Evolutionary conservation across 208 protist genomes (phyloP).

Genomic region (Crithidia bombi): DNA sequence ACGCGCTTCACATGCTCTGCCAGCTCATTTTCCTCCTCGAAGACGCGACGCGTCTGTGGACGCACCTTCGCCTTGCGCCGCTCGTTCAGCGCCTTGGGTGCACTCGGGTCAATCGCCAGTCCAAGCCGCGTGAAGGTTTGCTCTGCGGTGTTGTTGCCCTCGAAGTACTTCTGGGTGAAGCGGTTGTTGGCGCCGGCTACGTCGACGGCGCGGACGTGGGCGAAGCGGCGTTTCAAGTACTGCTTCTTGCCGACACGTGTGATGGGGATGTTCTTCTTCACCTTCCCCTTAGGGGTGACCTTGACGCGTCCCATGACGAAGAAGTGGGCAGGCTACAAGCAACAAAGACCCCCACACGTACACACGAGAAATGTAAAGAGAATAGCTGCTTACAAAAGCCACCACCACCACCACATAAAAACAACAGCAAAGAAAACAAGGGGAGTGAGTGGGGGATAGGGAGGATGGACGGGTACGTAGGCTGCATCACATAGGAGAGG

Average conservation of each 20-base stretch:
- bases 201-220: conserved; percentile 72
- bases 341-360: not conserved
- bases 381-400: too few relatives aligned
- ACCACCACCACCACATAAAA: too few relatives aligned
- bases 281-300: conserved; percentile 83
- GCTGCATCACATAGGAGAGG: too few relatives aligned
- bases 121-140: conserved; percentile 83
- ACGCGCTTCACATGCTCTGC: conserved; percentile 32
- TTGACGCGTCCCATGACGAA: conserved; percentile 69
- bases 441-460: too few relatives aligned
- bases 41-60: conserved; percentile 37
- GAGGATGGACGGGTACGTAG: too few relatives aligned
- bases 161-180: conserved; percentile 86
- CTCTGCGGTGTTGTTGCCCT: conserved; percentile 59
- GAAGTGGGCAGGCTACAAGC: not conserved
- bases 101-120: conserved; percentile 68
- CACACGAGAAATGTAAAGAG: not conserved
- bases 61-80: conserved; percentile 57
- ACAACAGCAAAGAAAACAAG: too few relatives aligned
- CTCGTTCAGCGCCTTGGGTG: conserved; percentile 34
- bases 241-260: conserved; percentile 85
- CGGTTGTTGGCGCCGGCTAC: conserved; percentile 76
- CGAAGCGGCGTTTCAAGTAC: conserved; percentile 86
- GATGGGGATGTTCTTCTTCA: conserved; percentile 88
- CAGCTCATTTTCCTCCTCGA: conserved; percentile 64